phyloP scores from a whole-genome alignment of 495 filamentous ascomycete genomes.

The Geopyxis carbonaria region DNA sequence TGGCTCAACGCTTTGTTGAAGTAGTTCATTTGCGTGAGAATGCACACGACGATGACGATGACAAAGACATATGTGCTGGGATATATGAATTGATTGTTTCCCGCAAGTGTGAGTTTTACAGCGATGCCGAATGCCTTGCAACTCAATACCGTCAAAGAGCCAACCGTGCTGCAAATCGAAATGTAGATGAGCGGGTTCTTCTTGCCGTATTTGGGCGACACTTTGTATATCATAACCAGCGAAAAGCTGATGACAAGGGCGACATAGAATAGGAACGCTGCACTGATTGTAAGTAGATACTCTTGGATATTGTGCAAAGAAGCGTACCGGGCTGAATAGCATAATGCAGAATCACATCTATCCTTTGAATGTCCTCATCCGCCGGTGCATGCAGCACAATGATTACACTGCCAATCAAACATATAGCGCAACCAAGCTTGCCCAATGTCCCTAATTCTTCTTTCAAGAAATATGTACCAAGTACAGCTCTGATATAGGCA shows the following conservation, averaged over 20 bases:
- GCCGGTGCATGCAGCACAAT: constrained; percentile 95
- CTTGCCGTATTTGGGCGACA: constrained; percentile 75
- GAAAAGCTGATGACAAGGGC: constrained; percentile 60
- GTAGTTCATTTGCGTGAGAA: constrained; percentile 98
- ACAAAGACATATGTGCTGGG: constrained; percentile 93
- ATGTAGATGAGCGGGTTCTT: constrained; percentile 91
- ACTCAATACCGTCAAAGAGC: constrained; percentile 94
- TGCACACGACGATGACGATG: constrained; percentile 82
- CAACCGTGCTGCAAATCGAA: constrained; percentile 92
- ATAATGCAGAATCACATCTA: constrained; percentile 75
- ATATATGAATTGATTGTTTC: constrained; percentile 85
- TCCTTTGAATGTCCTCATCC: constrained; percentile 70
- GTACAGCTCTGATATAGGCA: constrained; percentile 42
- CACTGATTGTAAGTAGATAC: background rate
- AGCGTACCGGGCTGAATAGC: constrained; percentile 71
- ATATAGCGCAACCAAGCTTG: constrained; percentile 88
- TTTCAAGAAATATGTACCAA: constrained; percentile 84
- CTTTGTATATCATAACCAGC: constrained; percentile 83
- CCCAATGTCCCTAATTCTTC: constrained; percentile 78
- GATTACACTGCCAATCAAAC: constrained; percentile 87
- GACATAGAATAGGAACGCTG: constrained; percentile 80
- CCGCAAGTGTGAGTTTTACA: constrained; percentile 74
- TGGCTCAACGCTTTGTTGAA: constrained; percentile 97
- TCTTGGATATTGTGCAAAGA: constrained; percentile 3
- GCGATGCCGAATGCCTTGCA: constrained; percentile 97